Evolutionary conservation across 305 asterid species (phyloP).

Genomic region (Solanum hybrid): DNA sequence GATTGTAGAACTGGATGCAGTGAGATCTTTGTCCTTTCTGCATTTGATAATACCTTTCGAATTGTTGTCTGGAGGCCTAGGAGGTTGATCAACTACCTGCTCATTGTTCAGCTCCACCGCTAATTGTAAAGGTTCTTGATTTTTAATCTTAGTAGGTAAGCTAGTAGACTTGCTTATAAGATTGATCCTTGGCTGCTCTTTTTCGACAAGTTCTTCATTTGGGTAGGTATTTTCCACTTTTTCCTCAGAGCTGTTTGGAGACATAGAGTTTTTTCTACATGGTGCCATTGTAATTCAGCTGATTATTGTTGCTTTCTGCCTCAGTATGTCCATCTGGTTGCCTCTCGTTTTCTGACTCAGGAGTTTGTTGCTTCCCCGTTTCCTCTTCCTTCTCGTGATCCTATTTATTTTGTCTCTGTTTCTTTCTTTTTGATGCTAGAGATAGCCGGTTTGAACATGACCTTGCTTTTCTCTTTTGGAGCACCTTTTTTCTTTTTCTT

Average conservation of each 20-base stretch:
- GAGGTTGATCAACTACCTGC: not conserved
- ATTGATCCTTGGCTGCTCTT: not conserved
- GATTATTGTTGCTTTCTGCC: too few species aligned
- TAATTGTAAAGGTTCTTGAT: not conserved
- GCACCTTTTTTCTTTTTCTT: too few species aligned
- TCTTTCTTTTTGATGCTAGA: not conserved
- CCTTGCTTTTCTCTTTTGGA: not conserved
- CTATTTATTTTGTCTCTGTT: too few species aligned
- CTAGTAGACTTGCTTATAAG: not conserved
- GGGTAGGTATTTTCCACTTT: not conserved
- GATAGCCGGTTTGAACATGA: not conserved
- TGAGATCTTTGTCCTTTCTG: not conserved
- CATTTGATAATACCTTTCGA: not conserved
- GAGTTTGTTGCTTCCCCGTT: not conserved
- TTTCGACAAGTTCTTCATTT: not conserved
- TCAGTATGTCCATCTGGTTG: too few species aligned
- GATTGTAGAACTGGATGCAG: not conserved
- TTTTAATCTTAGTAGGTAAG: not conserved
- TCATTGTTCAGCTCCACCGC: too few species aligned
- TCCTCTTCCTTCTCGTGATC: not conserved
- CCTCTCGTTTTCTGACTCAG: not conserved
- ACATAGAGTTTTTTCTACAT: accelerated
- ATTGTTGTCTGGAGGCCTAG: not conserved
- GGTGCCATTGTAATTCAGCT: not conserved
- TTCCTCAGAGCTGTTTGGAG: not conserved